These are phyloP conservation scores for Phialophora expanda DNA, from an alignment of 2,329 filamentous ascomycete species.

Conservation along the genomic window DNA sequence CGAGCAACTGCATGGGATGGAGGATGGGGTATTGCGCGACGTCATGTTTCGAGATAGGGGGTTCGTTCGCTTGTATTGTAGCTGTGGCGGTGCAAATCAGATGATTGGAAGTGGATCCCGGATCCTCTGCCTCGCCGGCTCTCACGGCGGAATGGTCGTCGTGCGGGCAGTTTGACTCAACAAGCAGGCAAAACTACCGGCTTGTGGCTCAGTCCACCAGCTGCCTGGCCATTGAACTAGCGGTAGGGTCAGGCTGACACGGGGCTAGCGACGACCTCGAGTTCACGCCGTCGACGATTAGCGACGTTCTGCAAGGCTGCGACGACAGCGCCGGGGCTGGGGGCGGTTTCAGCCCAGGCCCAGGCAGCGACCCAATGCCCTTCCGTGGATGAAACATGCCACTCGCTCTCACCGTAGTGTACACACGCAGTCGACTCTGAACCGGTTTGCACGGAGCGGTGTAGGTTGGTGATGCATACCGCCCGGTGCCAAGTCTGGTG, in stretches of 20 bases:
- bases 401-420: background rate
- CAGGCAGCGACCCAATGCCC: background rate
- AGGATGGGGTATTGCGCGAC: background rate
- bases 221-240: background rate
- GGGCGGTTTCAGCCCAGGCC: background rate
- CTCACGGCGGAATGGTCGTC: background rate
- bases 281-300: background rate
- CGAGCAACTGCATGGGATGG: background rate
- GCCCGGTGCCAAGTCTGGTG: background rate
- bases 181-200: background rate
- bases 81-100: background rate
- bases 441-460: background rate
- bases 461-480: background rate
- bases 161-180: background rate
- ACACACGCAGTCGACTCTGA: background rate
- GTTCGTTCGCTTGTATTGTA: background rate
- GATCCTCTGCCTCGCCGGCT: background rate
- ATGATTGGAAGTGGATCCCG: background rate
- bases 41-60: background rate
- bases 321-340: background rate
- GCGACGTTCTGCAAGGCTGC: conserved; percentile 2
- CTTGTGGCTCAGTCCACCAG: background rate
- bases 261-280: background rate
- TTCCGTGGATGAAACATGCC: background rate
- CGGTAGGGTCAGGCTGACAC: conserved; percentile 1